Evolutionary conservation across 2,329 filamentous ascomycete species (phyloP).

Genomic region (Colletotrichum lupini): DNA sequence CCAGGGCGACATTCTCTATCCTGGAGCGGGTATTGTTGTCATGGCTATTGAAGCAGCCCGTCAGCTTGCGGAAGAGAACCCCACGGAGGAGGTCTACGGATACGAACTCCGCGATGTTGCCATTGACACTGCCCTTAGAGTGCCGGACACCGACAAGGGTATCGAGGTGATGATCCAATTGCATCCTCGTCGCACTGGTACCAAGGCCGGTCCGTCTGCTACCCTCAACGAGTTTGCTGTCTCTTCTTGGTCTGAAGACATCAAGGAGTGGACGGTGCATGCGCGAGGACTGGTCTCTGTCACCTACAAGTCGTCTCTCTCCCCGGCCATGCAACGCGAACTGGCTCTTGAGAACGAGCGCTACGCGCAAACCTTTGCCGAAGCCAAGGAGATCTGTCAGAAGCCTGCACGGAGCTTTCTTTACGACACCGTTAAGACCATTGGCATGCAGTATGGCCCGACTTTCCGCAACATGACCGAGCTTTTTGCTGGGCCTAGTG

Average conservation of each 20-base stretch:
- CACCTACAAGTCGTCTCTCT: conserved; percentile 20
- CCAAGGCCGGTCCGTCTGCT: conserved; percentile 24
- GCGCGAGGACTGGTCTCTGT: conserved; percentile 33
- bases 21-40: conserved; percentile 48
- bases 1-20: conserved; percentile 54
- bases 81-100: conserved; percentile 31
- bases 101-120: conserved; percentile 38
- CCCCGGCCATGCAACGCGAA: conserved; percentile 22
- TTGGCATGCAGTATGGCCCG: conserved; percentile 36
- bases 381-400: conserved; percentile 24
- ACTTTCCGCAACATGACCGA: conserved; percentile 36
- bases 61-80: conserved; percentile 28
- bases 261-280: conserved; percentile 29
- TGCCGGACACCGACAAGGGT: conserved; percentile 36
- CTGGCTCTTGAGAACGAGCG: conserved; percentile 18
- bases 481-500: conserved; percentile 2
- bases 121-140: conserved; percentile 36
- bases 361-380: conserved; percentile 19
- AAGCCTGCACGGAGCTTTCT: conserved; percentile 29
- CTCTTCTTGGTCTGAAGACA: conserved; percentile 29
- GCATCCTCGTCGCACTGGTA: conserved; percentile 29
- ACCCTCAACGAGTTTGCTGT: conserved; percentile 30
- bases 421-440: conserved; percentile 33
- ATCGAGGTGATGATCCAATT: conserved; percentile 38
- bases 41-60: conserved; percentile 40